Evolutionary conservation across 2,329 filamentous ascomycete genomes (phyloP).

Genomic region (Nectriaceae sp.): DNA sequence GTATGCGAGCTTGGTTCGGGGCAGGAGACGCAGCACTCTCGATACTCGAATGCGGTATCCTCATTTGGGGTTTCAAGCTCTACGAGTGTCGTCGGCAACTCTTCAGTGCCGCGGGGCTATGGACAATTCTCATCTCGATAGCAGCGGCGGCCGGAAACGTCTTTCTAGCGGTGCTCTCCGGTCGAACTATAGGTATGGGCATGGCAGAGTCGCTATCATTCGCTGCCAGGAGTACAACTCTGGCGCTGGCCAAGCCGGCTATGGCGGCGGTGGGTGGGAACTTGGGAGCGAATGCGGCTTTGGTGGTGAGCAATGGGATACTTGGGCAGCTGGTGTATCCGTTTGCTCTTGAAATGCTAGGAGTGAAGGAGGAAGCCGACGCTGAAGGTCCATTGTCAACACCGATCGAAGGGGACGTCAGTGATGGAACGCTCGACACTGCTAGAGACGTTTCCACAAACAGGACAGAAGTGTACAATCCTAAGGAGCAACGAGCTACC

Average conservation of each 20-base stretch:
- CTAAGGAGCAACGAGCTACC: conserved; percentile 12
- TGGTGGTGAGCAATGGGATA: conserved; percentile 55
- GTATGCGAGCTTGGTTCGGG: conserved; percentile 37
- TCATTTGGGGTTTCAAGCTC: conserved; percentile 56
- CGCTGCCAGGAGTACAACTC: conserved; percentile 51
- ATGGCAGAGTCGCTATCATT: conserved; percentile 44
- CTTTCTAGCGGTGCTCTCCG: conserved; percentile 41
- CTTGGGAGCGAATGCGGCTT: conserved; percentile 47
- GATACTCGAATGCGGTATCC: conserved; percentile 52
- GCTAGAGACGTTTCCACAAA: neutral
- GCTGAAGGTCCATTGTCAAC: neutral
- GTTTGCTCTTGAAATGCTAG: conserved; percentile 32
- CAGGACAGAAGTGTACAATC: neutral
- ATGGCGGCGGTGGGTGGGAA: conserved; percentile 48
- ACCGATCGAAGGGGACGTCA: neutral
- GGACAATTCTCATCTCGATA: conserved; percentile 39
- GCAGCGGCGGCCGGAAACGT: conserved; percentile 44
- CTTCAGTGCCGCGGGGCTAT: conserved; percentile 43
- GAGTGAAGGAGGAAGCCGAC: conserved; percentile 16
- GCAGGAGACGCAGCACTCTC: conserved; percentile 52
- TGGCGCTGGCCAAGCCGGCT: conserved; percentile 51
- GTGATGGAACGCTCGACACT: neutral
- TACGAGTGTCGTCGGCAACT: conserved; percentile 51
- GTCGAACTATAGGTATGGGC: conserved; percentile 38
- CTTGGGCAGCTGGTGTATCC: conserved; percentile 44